Percentiles rank a stretch among this genome's conserved stretches.
Conservation (phyloP, 495 filamentous ascomycete genomes). For the Apodospora peruviana region DNA sequence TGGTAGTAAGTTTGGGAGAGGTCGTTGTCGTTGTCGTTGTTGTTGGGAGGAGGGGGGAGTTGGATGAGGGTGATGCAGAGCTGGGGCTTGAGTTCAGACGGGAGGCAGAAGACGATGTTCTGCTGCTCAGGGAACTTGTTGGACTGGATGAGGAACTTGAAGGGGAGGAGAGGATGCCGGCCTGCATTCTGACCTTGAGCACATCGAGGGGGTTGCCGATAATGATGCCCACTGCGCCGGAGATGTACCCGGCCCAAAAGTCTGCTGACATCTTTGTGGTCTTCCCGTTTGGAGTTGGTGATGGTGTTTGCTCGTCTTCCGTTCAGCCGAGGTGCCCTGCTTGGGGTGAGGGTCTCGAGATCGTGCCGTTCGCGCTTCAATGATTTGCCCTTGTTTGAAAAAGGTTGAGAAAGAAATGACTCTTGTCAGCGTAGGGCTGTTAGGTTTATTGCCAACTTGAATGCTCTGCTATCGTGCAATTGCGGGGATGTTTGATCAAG, state of each 20-base stretch:
- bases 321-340: background rate
- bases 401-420: too few relatives aligned
- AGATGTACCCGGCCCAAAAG: constrained; percentile 84
- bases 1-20: constrained; percentile 63
- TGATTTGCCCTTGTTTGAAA: too few relatives aligned
- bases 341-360: too few relatives aligned
- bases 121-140: constrained; percentile 1
- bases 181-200: constrained; percentile 78
- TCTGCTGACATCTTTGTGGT: constrained; percentile 66
- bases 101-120: too few relatives aligned
- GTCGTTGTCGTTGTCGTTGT: background rate
- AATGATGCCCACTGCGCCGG: constrained; percentile 74
- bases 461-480: too few relatives aligned
- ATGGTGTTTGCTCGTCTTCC: background rate
- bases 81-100: too few relatives aligned
- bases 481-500: too few relatives aligned
- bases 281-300: background rate
- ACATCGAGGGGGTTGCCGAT: constrained; percentile 86
- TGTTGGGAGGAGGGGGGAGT: background rate
- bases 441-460: too few relatives aligned
- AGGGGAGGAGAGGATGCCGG: constrained; percentile 24
- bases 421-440: too few relatives aligned
- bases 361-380: too few relatives aligned
- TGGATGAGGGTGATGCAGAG: constrained; percentile 1
- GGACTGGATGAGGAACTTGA: background rate